These are phyloP conservation scores for Schrenkiella parvula DNA, from an alignment of 345 rosid species.

Conservation along the genomic window DNA sequence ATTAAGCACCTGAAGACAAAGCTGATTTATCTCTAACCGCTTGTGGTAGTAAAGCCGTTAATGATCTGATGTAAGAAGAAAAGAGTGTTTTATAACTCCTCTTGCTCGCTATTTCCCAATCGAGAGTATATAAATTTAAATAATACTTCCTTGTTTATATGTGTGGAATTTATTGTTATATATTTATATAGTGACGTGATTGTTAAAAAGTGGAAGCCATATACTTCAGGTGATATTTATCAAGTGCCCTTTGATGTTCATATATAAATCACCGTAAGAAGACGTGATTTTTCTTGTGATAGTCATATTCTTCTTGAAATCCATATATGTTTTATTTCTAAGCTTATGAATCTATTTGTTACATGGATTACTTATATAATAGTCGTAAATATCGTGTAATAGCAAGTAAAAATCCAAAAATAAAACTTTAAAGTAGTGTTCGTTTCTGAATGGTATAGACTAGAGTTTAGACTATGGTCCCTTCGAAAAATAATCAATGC, in stretches of 20 bases:
- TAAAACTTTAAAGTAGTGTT: background rate
- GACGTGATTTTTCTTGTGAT: constrained; percentile 25
- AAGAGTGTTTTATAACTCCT: constrained; percentile 13
- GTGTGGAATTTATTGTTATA: background rate
- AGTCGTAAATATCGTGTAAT: background rate
- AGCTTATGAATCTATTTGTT: background rate
- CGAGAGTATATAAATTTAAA: background rate
- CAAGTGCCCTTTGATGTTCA: constrained; percentile 14
- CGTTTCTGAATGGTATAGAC: constrained; percentile 5
- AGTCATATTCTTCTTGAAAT: background rate
- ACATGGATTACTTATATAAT: background rate
- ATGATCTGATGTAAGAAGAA: background rate
- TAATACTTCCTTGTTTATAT: background rate
- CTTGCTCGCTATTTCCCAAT: background rate
- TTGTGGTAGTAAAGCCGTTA: background rate
- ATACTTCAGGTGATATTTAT: constrained; percentile 20
- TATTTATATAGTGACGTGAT: background rate
- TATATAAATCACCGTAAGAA: constrained; percentile 14
- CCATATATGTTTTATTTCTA: background rate
- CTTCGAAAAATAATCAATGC: constrained; percentile 12
- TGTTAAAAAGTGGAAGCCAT: constrained; percentile 16
- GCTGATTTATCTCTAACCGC: background rate
- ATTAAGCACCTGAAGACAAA: constrained; percentile 16
- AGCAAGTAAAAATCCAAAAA: background rate
- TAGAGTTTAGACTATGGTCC: constrained; percentile 27